phyloP scores from a whole-genome alignment of 352 stramenopile species.

The Globisporangium emineosum region DNA sequence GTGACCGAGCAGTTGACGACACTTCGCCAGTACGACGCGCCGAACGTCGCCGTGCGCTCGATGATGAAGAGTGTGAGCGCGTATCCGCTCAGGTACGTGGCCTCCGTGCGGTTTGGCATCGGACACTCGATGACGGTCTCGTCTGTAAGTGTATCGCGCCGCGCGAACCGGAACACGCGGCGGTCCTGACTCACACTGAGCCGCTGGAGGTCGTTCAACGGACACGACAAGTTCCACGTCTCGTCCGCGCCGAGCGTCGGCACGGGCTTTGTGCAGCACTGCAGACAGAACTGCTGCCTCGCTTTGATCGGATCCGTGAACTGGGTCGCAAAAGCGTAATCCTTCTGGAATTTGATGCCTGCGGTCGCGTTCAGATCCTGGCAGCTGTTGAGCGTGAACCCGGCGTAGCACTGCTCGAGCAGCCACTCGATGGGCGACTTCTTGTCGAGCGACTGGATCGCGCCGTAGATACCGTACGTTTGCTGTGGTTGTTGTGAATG shows the following conservation, averaged over 20 bases:
- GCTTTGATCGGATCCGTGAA: slow-evolving; percentile 44
- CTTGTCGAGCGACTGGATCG: slow-evolving; percentile 49
- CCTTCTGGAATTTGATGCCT: slow-evolving; percentile 37
- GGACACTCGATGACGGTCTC: slow-evolving; percentile 48
- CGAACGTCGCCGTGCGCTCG: slow-evolving; percentile 42
- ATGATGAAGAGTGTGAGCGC: slow-evolving; percentile 51
- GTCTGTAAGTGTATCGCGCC: slow-evolving; percentile 49
- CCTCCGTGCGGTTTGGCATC: slow-evolving; percentile 49
- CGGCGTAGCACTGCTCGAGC: slow-evolving; percentile 55
- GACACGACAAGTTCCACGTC: slow-evolving; percentile 75
- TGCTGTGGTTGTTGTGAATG: slow-evolving; percentile 21
- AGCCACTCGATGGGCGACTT: slow-evolving; percentile 30
- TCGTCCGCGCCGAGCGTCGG: slow-evolving; percentile 51
- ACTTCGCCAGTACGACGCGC: slow-evolving; percentile 58
- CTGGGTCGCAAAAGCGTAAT: slow-evolving; percentile 50
- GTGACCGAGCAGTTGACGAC: slow-evolving; percentile 62
- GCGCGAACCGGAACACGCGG: slow-evolving; percentile 55
- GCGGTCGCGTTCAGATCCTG: slow-evolving; percentile 45
- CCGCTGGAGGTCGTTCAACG: slow-evolving; percentile 59
- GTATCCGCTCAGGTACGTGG: slow-evolving; percentile 58
- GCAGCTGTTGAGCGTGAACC: slow-evolving; percentile 61
- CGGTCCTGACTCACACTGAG: slow-evolving; percentile 64
- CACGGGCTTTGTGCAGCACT: slow-evolving; percentile 77
- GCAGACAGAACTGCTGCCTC: slow-evolving; percentile 54
- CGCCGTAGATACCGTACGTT: slow-evolving; percentile 57